phyloP scores from a whole-genome alignment of 495 filamentous ascomycete genomes.

The Neurospora tetraspora region DNA sequence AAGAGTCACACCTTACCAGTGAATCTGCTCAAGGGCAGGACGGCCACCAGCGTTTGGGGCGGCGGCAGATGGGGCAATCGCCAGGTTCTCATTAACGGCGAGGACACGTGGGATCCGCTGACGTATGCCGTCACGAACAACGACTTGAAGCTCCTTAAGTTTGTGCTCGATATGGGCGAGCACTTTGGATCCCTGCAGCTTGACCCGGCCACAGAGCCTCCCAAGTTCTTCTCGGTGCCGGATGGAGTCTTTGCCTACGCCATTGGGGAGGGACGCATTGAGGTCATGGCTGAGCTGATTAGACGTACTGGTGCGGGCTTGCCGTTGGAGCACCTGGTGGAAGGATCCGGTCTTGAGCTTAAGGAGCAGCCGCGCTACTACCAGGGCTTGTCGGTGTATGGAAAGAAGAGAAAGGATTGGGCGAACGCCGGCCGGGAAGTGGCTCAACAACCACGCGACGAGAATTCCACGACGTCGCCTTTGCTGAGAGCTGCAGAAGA shows the following conservation, averaged over 20 bases:
- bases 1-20: slow-evolving; percentile 47
- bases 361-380: slow-evolving; percentile 56
- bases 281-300: slow-evolving; percentile 32
- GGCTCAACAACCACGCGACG: slow-evolving; percentile 11
- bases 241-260: slow-evolving; percentile 20
- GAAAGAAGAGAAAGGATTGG: slow-evolving; percentile 55
- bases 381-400: slow-evolving; percentile 60
- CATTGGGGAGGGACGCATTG: slow-evolving; percentile 22
- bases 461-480: slow-evolving; percentile 33
- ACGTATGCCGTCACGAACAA: slow-evolving; percentile 27
- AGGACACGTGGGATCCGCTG: slow-evolving; percentile 8
- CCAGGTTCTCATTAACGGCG: slow-evolving; percentile 10
- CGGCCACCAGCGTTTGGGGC: neutral
- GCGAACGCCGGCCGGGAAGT: slow-evolving; percentile 42
- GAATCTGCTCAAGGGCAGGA: slow-evolving; percentile 26
- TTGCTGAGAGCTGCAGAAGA: slow-evolving; percentile 46
- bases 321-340: slow-evolving; percentile 51
- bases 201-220: slow-evolving; percentile 15
- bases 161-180: slow-evolving; percentile 27
- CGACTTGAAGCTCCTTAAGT: slow-evolving; percentile 22
- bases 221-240: slow-evolving; percentile 25
- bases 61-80: neutral
- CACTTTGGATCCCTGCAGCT: slow-evolving; percentile 16
- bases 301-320: slow-evolving; percentile 49
- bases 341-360: slow-evolving; percentile 46